Evolutionary conservation across 2,329 filamentous ascomycete species (phyloP), one percentile per base, ranked within the genome.

Genomic region (Colletotrichum sp.): DNA sequence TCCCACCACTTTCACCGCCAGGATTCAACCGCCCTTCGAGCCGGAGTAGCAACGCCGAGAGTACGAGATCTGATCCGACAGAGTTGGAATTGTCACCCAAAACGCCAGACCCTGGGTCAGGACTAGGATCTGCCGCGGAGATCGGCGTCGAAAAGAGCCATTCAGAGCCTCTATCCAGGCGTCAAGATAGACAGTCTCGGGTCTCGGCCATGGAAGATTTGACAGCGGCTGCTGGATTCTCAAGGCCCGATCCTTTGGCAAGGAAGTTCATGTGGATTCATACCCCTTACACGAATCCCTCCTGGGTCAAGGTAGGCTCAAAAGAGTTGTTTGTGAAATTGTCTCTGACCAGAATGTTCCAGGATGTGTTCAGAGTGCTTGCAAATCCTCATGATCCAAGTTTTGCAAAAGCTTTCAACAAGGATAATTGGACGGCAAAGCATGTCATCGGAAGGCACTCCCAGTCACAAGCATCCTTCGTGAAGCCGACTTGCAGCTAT

Each of bases 181-280:
- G 66, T 3, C 34, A 66, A 7, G 60, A 76, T 18, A 60, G 55
- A 18, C 52, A 16, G 13, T 76, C 70, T 6, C 39, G 55, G 7
- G 24, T 16, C 28, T 75, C 77, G 1, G 78, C 79, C 7, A 66
- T 83, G 5, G 80, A 82, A 16, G 83, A 85, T 34, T 74, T 83
- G 48, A 80, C 82, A 0, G 85, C 85, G 2, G 43, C 43, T 13
- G 43, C 43, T 21, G 86, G 85, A 0, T 87, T 87, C 77, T 86
- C 85, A 6, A 79, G 86, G 30, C 86, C 86, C 0, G 81, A 85
- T 64, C 82, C 84, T 3, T 7, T 21, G 3, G 78, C 80, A 4
- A 85, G 88, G 28, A 90, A 88, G 79, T 91, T 91, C 78, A 87
- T 89, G 78, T 92, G 90, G 90, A 86, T 92, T 63, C 90, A 92